A percentile compares a stretch with the other conserved stretches of the same genome.
These are phyloP conservation scores for Dothideomycetes sp. DNA, from an alignment of 2,329 filamentous ascomycete genomes.

Conservation along the genomic window DNA sequence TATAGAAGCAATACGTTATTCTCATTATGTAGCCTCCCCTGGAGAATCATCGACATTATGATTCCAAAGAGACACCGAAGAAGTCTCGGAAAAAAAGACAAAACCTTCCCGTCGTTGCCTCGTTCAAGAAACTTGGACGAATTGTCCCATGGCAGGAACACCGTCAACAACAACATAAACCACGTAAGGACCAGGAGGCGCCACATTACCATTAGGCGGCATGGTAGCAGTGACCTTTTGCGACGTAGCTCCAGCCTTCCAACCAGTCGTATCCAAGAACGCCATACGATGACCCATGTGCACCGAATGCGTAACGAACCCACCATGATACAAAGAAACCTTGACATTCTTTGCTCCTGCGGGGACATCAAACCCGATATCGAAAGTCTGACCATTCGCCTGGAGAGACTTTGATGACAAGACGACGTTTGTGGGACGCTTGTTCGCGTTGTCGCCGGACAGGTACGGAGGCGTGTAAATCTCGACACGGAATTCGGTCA, in stretches of 20 bases:
- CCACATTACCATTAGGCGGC: conserved; percentile 47
- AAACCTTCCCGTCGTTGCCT: no score
- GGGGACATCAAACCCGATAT: conserved; percentile 39
- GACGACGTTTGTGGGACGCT: conserved; percentile 40
- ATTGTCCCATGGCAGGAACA: conserved; percentile 30
- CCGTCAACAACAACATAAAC: conserved; percentile 50
- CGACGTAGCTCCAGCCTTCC: conserved; percentile 30
- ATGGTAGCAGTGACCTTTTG: conserved; percentile 44
- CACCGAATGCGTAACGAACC: conserved; percentile 51
- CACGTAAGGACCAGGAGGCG: conserved; percentile 52
- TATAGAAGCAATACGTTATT: no score
- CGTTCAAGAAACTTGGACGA: conserved; percentile 13
- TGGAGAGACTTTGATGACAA: conserved; percentile 38
- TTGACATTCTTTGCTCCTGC: conserved; percentile 36
- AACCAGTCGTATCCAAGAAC: conserved; percentile 38
- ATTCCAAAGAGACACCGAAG: no score
- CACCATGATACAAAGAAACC: conserved; percentile 48
- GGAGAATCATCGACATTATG: no score
- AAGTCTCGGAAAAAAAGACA: no score
- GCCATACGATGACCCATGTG: conserved; percentile 54
- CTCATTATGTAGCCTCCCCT: no score
- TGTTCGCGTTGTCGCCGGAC: conserved; percentile 38
- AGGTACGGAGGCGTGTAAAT: conserved; percentile 54
- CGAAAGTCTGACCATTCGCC: conserved; percentile 38
- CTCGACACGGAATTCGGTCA: conserved; percentile 54